These are phyloP conservation scores for Chenopodium suecicum DNA, from an alignment of 148 eudicot genomes.

Conservation along the genomic window DNA sequence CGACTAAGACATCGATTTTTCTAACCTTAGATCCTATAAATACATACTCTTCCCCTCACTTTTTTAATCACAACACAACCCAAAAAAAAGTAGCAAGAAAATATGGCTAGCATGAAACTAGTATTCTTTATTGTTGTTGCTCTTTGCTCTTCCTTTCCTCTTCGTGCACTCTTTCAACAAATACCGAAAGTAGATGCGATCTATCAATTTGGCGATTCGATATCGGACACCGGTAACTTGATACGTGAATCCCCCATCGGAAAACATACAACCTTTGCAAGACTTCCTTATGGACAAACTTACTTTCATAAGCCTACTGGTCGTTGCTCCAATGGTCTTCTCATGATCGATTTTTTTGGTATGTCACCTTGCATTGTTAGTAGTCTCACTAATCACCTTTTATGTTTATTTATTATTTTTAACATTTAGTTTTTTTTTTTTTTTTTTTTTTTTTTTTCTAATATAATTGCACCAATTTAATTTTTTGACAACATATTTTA, in stretches of 20 bases:
- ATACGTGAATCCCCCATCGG: background rate
- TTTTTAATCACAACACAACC: background rate
- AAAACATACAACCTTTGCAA: background rate
- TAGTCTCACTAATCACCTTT: too few relatives aligned
- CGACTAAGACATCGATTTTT: too few relatives aligned
- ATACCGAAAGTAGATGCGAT: background rate
- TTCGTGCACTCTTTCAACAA: background rate
- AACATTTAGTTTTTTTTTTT: too few relatives aligned
- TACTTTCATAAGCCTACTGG: constrained; percentile 25
- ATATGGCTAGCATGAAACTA: background rate
- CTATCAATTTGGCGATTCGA: constrained; percentile 30
- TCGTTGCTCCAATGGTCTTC: constrained; percentile 31
- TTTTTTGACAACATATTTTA: too few relatives aligned
- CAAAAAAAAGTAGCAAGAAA: background rate
- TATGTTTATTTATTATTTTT: too few relatives aligned
- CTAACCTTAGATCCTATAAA: background rate
- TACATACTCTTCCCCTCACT: background rate
- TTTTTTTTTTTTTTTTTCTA: too few relatives aligned
- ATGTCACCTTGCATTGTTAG: too few relatives aligned
- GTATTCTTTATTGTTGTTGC: background rate
- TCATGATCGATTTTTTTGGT: constrained; percentile 29
- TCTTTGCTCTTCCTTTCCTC: background rate
- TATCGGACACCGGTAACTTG: constrained; percentile 29
- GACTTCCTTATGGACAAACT: constrained; percentile 20
- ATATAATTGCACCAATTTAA: too few relatives aligned